Conservation (phyloP, 306 rosid species). For the Prunus mume region DNA sequence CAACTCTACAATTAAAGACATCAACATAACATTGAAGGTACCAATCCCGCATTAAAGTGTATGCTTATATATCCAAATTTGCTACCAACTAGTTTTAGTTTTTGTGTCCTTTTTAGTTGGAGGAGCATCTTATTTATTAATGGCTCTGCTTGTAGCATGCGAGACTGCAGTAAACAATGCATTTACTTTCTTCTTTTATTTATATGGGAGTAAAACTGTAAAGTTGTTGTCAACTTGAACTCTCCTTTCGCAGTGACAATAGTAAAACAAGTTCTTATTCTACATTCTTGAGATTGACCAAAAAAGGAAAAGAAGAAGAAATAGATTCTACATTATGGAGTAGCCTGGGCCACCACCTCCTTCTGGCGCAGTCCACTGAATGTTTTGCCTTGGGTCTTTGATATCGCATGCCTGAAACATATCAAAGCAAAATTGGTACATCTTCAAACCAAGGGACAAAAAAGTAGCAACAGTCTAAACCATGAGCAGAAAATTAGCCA, state of each 20-base stretch:
- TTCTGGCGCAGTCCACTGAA: conserved; percentile 89
- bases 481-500: background rate
- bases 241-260: background rate
- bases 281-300: conserved; percentile 40
- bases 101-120: too few relatives aligned
- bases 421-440: background rate
- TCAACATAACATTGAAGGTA: too few relatives aligned
- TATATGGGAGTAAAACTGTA: background rate
- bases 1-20: too few relatives aligned
- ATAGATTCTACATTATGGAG: conserved; percentile 43
- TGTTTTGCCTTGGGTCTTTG: conserved; percentile 87
- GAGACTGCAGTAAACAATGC: background rate
- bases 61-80: too few relatives aligned
- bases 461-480: background rate
- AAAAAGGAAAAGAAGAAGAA: too few relatives aligned
- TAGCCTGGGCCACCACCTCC: conserved; percentile 97
- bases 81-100: too few relatives aligned
- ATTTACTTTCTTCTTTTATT: background rate
- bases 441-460: background rate
- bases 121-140: too few relatives aligned
- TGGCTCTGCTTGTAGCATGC: background rate
- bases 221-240: background rate
- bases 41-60: too few relatives aligned
- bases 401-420: conserved; percentile 77
- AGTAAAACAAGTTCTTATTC: background rate